A percentile compares a stretch with the other conserved stretches of the same genome.
These are phyloP conservation scores for Aspergillus baeticus DNA, from an alignment of 495 filamentous ascomycete genomes.

Conservation along the genomic window DNA sequence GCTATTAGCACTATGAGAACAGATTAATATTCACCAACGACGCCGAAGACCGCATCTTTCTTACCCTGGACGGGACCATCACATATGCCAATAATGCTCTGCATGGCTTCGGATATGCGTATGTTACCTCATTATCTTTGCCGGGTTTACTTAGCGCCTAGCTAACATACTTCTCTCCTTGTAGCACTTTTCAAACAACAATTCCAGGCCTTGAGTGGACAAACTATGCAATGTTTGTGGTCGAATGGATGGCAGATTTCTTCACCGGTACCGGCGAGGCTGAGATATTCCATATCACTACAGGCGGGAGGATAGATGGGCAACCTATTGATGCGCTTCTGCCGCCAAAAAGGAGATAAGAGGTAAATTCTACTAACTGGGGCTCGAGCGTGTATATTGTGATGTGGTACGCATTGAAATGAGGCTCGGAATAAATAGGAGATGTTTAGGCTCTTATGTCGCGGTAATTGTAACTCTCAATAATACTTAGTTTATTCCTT, in stretches of 20 bases:
- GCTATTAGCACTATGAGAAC: neutral
- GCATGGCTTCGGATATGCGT: conserved; percentile 6
- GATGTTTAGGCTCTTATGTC: too few species aligned
- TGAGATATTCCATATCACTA: neutral
- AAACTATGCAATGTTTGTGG: conserved; percentile 3
- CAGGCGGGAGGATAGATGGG: neutral
- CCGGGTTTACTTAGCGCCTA: too few species aligned
- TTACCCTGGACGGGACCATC: neutral
- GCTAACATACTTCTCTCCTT: neutral
- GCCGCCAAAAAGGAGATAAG: too few species aligned
- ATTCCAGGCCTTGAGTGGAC: neutral
- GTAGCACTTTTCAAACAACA: neutral
- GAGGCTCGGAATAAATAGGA: too few species aligned
- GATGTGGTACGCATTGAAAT: too few species aligned
- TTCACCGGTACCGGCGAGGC: neutral
- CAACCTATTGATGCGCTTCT: conserved; percentile 1
- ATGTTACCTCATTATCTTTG: too few species aligned
- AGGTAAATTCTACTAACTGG: too few species aligned
- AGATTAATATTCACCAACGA: neutral
- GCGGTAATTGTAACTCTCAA: too few species aligned
- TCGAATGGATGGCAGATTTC: conserved; percentile 6
- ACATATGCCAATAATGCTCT: neutral
- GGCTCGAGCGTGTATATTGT: too few species aligned
- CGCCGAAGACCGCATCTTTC: neutral
- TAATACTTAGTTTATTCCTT: too few species aligned